Percentiles rank a stretch among this genome's conserved stretches.
Conservation (phyloP, 2,329 filamentous ascomycete genomes). For the Epichloe sylvatica region DNA sequence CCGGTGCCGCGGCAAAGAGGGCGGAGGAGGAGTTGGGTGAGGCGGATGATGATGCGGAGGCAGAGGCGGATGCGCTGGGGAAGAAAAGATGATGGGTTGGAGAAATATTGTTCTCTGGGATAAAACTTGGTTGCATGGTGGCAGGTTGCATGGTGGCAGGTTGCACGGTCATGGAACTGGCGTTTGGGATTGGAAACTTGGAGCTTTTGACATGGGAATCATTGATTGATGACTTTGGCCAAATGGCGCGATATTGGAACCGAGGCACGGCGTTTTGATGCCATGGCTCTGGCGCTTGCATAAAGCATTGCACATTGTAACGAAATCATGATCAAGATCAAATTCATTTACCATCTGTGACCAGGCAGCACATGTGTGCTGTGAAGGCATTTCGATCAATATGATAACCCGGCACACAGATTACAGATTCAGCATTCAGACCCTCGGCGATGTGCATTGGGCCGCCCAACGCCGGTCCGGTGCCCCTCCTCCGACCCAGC, state of each 20-base stretch:
- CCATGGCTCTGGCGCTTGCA: background rate
- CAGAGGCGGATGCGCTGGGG: slow-evolving; percentile 25
- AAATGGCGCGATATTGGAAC: background rate
- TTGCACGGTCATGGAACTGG: background rate
- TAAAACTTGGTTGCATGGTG: background rate
- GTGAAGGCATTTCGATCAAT: too few relatives aligned
- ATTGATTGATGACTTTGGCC: background rate
- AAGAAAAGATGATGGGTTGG: slow-evolving; percentile 20
- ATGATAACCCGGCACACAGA: too few relatives aligned
- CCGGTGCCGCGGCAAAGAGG: slow-evolving; percentile 7
- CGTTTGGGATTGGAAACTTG: background rate
- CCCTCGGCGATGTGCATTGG: background rate
- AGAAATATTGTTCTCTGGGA: background rate
- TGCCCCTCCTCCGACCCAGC: background rate
- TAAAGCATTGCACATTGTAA: background rate
- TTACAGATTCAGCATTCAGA: too few relatives aligned
- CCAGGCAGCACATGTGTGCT: background rate
- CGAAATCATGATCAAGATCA: background rate
- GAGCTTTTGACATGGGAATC: too few relatives aligned
- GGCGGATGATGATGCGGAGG: slow-evolving; percentile 36
- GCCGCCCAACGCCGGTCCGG: background rate
- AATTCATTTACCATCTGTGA: background rate
- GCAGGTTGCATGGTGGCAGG: background rate
- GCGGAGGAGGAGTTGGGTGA: slow-evolving; percentile 39
- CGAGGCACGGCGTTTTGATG: background rate